Conservation (phyloP, 257 asterid species). For the Orobanche coerulescens region DNA sequence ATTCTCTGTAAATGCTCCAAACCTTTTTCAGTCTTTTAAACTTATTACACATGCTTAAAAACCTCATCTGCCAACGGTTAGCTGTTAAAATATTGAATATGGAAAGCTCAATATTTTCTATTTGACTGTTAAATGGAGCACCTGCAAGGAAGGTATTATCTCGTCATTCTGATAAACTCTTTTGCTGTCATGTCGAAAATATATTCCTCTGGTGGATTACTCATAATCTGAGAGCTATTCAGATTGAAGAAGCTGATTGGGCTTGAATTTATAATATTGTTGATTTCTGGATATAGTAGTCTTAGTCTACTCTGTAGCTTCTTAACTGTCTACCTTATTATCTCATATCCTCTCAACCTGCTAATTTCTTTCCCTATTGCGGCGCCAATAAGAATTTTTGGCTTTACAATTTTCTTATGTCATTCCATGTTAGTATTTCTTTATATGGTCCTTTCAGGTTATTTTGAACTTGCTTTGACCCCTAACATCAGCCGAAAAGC, state of each 20-base stretch:
- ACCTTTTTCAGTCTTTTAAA: neutral
- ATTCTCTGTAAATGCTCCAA: constrained; percentile 1
- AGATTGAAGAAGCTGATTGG: neutral
- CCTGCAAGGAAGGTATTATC: neutral
- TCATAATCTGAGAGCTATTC: neutral
- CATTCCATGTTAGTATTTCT: constrained; percentile 3
- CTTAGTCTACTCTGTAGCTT: no score
- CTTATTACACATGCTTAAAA: neutral
- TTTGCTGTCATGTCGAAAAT: neutral
- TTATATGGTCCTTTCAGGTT: constrained; percentile 8
- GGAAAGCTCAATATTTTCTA: constrained; percentile 2
- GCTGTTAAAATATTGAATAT: constrained; percentile 1
- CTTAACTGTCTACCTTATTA: neutral
- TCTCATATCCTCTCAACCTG: neutral
- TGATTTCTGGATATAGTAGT: neutral
- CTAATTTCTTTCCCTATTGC: neutral
- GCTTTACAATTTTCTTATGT: constrained; percentile 14
- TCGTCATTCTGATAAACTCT: neutral
- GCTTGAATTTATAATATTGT: neutral
- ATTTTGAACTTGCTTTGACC: constrained; percentile 2
- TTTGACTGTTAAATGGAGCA: constrained; percentile 3
- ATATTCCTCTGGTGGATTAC: neutral
- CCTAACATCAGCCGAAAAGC: neutral
- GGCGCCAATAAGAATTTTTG: constrained; percentile 12
- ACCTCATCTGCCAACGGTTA: neutral